phyloP scores from a whole-genome alignment of 179 eudicot species.

The Camellia oleifera region DNA sequence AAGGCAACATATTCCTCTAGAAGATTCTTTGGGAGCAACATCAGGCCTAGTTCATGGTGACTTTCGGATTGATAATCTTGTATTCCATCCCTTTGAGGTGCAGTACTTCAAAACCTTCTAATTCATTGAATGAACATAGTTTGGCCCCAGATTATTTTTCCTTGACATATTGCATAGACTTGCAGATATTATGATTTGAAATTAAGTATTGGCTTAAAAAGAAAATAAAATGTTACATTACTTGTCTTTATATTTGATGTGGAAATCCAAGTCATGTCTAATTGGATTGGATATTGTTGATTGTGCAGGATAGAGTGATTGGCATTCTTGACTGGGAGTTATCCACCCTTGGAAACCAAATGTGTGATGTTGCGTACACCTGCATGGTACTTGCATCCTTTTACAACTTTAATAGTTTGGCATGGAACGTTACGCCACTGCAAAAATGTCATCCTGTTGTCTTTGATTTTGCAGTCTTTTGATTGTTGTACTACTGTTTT shows the following conservation, averaged over 20 bases:
- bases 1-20: constrained; percentile 60
- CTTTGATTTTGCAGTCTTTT: background rate
- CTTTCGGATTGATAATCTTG: constrained; percentile 93
- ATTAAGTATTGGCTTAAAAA: background rate
- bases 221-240: background rate
- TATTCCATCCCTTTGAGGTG: constrained; percentile 95
- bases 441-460: background rate
- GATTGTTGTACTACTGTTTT: background rate
- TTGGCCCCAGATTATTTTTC: background rate
- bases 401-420: constrained; percentile 15
- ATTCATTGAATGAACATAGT: background rate
- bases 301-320: constrained; percentile 87
- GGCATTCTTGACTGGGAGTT: constrained; percentile 98
- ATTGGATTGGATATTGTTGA: background rate
- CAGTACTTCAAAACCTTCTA: constrained; percentile 6
- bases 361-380: constrained; percentile 96
- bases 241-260: constrained; percentile 3
- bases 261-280: background rate
- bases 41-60: constrained; percentile 97
- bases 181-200: background rate
- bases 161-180: constrained; percentile 2
- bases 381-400: constrained; percentile 64
- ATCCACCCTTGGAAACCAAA: constrained; percentile 96
- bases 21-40: constrained; percentile 72
- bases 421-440: background rate